phyloP scores from a whole-genome alignment of 2,329 filamentous ascomycete species.

The Fusarium sp. region DNA sequence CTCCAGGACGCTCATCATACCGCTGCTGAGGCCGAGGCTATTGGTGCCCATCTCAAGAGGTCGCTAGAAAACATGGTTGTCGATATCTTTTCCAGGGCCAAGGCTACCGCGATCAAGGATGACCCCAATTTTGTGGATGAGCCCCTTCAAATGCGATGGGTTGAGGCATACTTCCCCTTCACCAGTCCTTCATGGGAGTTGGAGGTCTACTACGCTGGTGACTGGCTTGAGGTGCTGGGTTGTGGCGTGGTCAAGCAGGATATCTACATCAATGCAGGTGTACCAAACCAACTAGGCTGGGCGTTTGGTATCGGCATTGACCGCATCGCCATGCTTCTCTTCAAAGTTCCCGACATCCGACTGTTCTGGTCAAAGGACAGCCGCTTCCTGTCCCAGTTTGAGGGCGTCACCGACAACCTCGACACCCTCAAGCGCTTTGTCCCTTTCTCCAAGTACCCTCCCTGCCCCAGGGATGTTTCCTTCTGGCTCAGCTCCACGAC shows the following conservation, averaged over 20 bases:
- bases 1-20: constrained; percentile 81
- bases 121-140: constrained; percentile 70
- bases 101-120: constrained; percentile 71
- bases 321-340: constrained; percentile 96
- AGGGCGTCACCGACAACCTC: constrained; percentile 68
- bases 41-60: constrained; percentile 88
- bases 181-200: constrained; percentile 96
- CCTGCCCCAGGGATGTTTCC: constrained; percentile 91
- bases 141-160: constrained; percentile 89
- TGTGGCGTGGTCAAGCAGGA: constrained; percentile 90
- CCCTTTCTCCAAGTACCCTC: constrained; percentile 92
- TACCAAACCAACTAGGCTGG: constrained; percentile 86
- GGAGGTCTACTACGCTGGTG: constrained; percentile 93
- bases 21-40: constrained; percentile 82
- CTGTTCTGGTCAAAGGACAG: constrained; percentile 93
- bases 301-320: constrained; percentile 96
- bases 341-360: constrained; percentile 95
- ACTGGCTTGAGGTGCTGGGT: constrained; percentile 97
- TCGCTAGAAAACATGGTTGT: constrained; percentile 92
- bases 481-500: constrained; percentile 81
- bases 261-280: constrained; percentile 82
- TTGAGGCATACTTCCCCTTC: constrained; percentile 98
- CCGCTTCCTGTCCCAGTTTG: constrained; percentile 91
- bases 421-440: constrained; percentile 74
- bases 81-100: constrained; percentile 87